Base-by-base conservation (phyloP, 2,329 filamentous ascomycete genomes). In the Fusarium torulosum region DNA sequence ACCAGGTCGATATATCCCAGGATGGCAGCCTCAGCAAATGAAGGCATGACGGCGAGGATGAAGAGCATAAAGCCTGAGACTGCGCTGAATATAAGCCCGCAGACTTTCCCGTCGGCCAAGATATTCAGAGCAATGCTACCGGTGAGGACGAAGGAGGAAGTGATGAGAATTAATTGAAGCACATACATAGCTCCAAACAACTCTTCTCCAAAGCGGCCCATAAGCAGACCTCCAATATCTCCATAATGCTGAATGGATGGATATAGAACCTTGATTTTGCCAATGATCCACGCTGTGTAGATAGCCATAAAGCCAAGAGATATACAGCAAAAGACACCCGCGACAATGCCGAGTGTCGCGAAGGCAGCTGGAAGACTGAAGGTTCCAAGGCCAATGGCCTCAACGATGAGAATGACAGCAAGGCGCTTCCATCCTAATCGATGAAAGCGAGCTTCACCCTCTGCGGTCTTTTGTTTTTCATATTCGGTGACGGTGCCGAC, bases 101-200 rank as follows among this genome's bases (percentile, higher is more conserved):
- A 82, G 4, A 75, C 66, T 27, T 71, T 83, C 64, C 88, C 82
- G 1, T 84, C 76, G 2, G 87, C 89, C 52, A 91, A 77, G 20
- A 82, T 85, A 63, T 87, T 88, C 76, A 91, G 83, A 63, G 88
- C 88, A 59, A 91, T 88, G 15, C 83, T 83, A 66, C 90, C 90
- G 1, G 88, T 90, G 52, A 91, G 79, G 44, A 90, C 80, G 75
- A 92, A 90, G 19, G 87, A 89, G 13, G 84, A 86, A 78, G 89
- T 87, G 73, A 90, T 84, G 77, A 91, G 90, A 35, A 90, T 76
- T 7, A 91, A 79, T 73, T 90, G 86, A 9, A 91, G 74, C 15
- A 84, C 78, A 66, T 89, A 86, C 51, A 83, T 86, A 43, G 79
- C 75, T 19, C 86, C 87, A 49, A 90, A 79, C 38, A 91, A 67